Base-by-base conservation (phyloP, 345 rosid genomes). In the Psidium guajava region DNA sequence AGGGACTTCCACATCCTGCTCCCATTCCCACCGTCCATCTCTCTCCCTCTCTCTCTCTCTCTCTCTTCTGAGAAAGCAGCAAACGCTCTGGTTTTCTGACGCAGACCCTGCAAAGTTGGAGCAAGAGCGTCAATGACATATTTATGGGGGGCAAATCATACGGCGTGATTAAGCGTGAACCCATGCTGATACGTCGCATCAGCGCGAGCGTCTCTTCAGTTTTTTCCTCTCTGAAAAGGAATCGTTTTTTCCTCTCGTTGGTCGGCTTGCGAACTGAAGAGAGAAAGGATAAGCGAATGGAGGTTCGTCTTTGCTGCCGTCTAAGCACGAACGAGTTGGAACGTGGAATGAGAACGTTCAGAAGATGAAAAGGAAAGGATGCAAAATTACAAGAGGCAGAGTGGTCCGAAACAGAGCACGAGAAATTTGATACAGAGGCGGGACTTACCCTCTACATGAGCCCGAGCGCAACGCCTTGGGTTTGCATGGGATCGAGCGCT, bases 1-100 rank as follows among this genome's bases (percentile, higher is more conserved):
- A 95, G 86, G 49, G 55, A 86, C 85, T 85, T 92, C 98, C 99
- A 95, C 87, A 88, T 84, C 25, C 90, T 84, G 54, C 88, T 88
- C 83, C 89, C 86, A 73, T 92, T 92, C 3, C 84, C 11, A 82
- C 91, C 89, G 87, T 90, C 89, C 91, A 91, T 90, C 84, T 82
- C 64, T 81, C 80, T 28, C 56, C 59, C 88, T 51, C 82, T 52
- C 82, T 58, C 69, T 56, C 58, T 55, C 58, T 54, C 57, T 54
- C 14, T 25, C 64, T 32, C 75, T 69, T 20, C 80, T 20, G 47
- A 69, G 80, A 69, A 69, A 36, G 80, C 13, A 50, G 52, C 52
- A 50, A 69, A 69, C 47, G 24, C 80, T 69, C 3, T 36, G 25
- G 80, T 69, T 69, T 69, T 36, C 47, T 11, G 14, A 69, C 80